Evolutionary conservation across 495 filamentous ascomycete species (phyloP).

Genomic region (Podospora comata): DNA sequence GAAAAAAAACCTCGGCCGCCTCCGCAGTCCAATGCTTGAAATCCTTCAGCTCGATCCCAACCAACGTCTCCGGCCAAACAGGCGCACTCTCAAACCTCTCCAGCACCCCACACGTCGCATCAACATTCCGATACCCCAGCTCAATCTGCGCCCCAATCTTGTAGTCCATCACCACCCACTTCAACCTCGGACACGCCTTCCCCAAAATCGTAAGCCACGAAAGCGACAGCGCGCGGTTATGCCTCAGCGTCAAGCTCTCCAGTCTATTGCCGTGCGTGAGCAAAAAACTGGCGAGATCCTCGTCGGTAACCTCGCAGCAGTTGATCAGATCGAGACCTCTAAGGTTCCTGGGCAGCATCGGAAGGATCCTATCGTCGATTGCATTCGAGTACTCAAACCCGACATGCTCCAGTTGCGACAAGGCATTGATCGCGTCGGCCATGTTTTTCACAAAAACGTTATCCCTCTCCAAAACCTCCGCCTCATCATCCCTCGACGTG

Average conservation of each 20-base stretch:
- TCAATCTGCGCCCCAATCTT: slow-evolving; percentile 59
- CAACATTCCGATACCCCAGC: slow-evolving; percentile 52
- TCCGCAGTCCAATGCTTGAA: slow-evolving; percentile 64
- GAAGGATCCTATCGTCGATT: slow-evolving; percentile 58
- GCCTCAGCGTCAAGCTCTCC: slow-evolving; percentile 61
- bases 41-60: slow-evolving; percentile 66
- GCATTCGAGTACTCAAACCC: slow-evolving; percentile 65
- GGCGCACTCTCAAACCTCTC: slow-evolving; percentile 60
- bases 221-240: slow-evolving; percentile 74
- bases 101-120: slow-evolving; percentile 66
- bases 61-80: slow-evolving; percentile 68
- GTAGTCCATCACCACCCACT: slow-evolving; percentile 68
- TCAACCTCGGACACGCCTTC: slow-evolving; percentile 61
- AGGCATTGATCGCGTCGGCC: slow-evolving; percentile 52
- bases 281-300: slow-evolving; percentile 59
- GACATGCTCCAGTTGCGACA: slow-evolving; percentile 61
- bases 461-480: slow-evolving; percentile 33
- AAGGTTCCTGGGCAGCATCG: slow-evolving; percentile 60
- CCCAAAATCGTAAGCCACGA: slow-evolving; percentile 63
- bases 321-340: slow-evolving; percentile 67
- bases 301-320: slow-evolving; percentile 63
- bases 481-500: slow-evolving; percentile 23
- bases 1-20: slow-evolving; percentile 70
- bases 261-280: slow-evolving; percentile 59
- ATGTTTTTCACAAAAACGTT: slow-evolving; percentile 46